Evolutionary conservation across 1,284 basidiomycete genomes (phyloP), one percentile per base, ranked within the genome.

Genomic region (Moesziomyces parantarcticus): DNA sequence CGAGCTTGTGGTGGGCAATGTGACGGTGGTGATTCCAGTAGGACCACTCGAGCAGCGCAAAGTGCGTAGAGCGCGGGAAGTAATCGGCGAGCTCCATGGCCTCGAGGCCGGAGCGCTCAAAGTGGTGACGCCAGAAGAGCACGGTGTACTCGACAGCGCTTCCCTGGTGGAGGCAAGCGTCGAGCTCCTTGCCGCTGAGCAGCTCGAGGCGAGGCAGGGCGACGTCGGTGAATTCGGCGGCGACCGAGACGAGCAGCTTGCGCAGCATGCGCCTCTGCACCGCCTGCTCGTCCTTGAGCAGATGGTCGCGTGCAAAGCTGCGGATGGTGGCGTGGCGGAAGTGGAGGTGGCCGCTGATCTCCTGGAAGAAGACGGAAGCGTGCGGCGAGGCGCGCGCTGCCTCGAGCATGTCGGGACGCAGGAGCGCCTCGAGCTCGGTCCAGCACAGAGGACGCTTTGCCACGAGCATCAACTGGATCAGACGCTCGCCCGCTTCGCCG

Each of bases 201-300:
- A 47, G 21, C 45, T 59, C 18, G 42, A 57, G 60, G 14, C 60
- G 52, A 3, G 79, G 52, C 2, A 51, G 18, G 1, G 72, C 57
- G 21, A 51, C 56, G 54, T 78, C 58, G 3, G 61, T 23, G 1
- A 80, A 64, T 9, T 80, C 49, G 36, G 79, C 76, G 3, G 58
- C 55, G 51, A 76, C 76, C 18, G 76, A 76, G 2, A 51, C 26
- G 1, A 54, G 45, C 52, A 78, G 73, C 41, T 56, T 63, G 46
- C 46, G 63, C 21, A 74, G 41, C 14, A 64, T 45, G 48, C 60
- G 65, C 7, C 22, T 14, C 45, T 50, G 48, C 13, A 50, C 34
- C 14, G 7, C 13, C 8, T 50, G 34, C 36, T 50, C 48, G 22
- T 50, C 48, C 36, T 39, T 50, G 34, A 50, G 11, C 18, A 50